Conservation (phyloP, 352 stramenopile species). For the Pythium vanterpoolii region DNA sequence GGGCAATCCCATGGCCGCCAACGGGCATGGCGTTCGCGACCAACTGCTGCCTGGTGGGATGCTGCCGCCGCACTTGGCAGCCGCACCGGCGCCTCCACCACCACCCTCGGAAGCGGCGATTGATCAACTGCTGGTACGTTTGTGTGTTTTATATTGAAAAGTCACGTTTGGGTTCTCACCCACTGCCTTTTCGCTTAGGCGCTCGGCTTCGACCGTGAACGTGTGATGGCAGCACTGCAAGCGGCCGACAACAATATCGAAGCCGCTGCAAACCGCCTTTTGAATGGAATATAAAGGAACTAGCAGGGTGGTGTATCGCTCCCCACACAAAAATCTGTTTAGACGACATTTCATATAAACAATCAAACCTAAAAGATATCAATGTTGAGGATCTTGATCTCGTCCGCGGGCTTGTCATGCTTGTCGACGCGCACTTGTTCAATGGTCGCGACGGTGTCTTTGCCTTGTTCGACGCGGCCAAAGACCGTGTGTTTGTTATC, state of each 20-base stretch:
- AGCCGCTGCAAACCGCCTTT: slow-evolving; percentile 73
- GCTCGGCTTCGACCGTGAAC: slow-evolving; percentile 71
- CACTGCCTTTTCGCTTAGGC: slow-evolving; percentile 23
- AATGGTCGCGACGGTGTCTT: slow-evolving; percentile 96
- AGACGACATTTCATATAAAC: slow-evolving; percentile 3
- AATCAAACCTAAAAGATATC: slow-evolving; percentile 83
- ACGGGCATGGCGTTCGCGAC: slow-evolving; percentile 74
- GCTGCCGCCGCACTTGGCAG: slow-evolving; percentile 57
- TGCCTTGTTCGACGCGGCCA: slow-evolving; percentile 88
- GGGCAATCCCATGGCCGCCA: not conserved
- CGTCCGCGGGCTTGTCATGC: slow-evolving; percentile 66
- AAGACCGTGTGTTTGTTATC: slow-evolving; percentile 97
- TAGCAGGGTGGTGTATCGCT: not conserved
- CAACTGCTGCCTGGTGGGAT: slow-evolving; percentile 68
- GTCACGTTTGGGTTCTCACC: slow-evolving; percentile 4
- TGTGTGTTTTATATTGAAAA: not conserved
- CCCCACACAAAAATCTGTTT: not conserved
- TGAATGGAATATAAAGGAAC: slow-evolving; percentile 58
- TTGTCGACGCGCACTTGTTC: slow-evolving; percentile 91
- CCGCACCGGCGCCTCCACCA: slow-evolving; percentile 44
- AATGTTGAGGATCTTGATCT: slow-evolving; percentile 90
- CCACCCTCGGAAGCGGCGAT: slow-evolving; percentile 73
- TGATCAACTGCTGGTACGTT: slow-evolving; percentile 70
- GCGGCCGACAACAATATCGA: slow-evolving; percentile 85
- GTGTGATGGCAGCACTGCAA: slow-evolving; percentile 64